A percentile compares a stretch with the other conserved stretches of the same genome.
Conservation (phyloP, 2,329 filamentous ascomycete species). For the Pseudogymnoascus sp. region DNA sequence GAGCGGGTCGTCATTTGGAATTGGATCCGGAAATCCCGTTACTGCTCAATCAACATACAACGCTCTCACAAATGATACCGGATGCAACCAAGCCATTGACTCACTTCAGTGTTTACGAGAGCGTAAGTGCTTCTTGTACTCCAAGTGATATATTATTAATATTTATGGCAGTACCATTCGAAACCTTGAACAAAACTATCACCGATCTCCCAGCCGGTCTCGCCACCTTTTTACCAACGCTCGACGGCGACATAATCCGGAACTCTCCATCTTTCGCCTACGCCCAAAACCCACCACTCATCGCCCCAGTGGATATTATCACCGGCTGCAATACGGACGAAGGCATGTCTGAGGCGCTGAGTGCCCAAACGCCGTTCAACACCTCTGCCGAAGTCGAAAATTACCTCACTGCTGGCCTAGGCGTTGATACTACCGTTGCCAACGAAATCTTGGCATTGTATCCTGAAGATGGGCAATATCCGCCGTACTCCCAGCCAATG, state of each 20-base stretch:
- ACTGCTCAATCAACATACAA: slow-evolving; percentile 35
- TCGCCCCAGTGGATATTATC: slow-evolving; percentile 47
- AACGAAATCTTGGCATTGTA: slow-evolving; percentile 10
- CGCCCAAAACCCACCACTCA: slow-evolving; percentile 44
- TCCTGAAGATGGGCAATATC: slow-evolving; percentile 11
- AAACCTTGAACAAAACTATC: slow-evolving; percentile 38
- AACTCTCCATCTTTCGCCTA: slow-evolving; percentile 53
- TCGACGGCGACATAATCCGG: slow-evolving; percentile 44
- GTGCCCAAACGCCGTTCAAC: not conserved
- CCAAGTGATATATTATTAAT: slow-evolving; percentile 16
- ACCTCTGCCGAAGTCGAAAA: not conserved
- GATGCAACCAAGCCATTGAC: slow-evolving; percentile 46
- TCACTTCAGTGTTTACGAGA: slow-evolving; percentile 47
- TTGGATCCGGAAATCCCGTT: not conserved
- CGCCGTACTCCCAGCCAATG: slow-evolving; percentile 13
- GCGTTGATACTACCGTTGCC: slow-evolving; percentile 37
- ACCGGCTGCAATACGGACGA: slow-evolving; percentile 68
- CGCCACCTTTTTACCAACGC: slow-evolving; percentile 65
- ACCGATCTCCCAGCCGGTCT: slow-evolving; percentile 45
- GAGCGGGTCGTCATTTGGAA: slow-evolving; percentile 35
- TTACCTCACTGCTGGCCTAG: slow-evolving; percentile 29
- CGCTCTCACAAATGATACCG: slow-evolving; percentile 45
- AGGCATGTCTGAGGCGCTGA: slow-evolving; percentile 37
- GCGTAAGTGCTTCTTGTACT: slow-evolving; percentile 41
- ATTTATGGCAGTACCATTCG: slow-evolving; percentile 35